Percentiles rank a stretch among this genome's conserved stretches.
Conservation (phyloP, 202 grass and related monocot genomes). For the Panicum hallii region DNA sequence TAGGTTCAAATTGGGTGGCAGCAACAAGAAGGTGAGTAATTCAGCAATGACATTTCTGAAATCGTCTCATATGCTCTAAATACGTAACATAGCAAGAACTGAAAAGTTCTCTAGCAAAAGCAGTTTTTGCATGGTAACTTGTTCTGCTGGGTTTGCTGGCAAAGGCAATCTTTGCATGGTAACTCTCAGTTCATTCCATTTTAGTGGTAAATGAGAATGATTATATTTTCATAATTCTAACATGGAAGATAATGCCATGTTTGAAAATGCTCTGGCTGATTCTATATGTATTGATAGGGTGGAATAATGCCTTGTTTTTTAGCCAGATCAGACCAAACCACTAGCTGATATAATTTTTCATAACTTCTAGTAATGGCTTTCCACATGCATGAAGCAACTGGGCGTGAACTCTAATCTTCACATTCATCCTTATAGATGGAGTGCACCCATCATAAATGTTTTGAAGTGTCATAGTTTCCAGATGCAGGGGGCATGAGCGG, state of each 20-base stretch:
- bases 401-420: neutral
- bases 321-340: neutral
- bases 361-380: neutral
- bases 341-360: neutral
- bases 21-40: neutral
- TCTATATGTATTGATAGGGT: conserved; percentile 3
- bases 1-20: neutral
- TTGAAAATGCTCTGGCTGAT: conserved; percentile 3
- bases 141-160: neutral
- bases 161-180: neutral
- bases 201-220: conserved; percentile 10
- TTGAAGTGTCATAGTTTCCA: too few species aligned
- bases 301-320: neutral
- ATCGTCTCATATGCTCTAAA: conserved; percentile 4
- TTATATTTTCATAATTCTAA: conserved; percentile 15
- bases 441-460: too few species aligned
- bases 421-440: too few species aligned
- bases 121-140: neutral
- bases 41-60: neutral
- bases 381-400: neutral
- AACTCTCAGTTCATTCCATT: neutral
- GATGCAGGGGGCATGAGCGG: too few species aligned
- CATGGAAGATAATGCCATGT: neutral
- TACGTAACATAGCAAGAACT: neutral
- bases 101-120: neutral